These are phyloP conservation scores for Sphaerostilbella broomeana DNA, from an alignment of 2,329 filamentous ascomycete species.

Conservation along the genomic window DNA sequence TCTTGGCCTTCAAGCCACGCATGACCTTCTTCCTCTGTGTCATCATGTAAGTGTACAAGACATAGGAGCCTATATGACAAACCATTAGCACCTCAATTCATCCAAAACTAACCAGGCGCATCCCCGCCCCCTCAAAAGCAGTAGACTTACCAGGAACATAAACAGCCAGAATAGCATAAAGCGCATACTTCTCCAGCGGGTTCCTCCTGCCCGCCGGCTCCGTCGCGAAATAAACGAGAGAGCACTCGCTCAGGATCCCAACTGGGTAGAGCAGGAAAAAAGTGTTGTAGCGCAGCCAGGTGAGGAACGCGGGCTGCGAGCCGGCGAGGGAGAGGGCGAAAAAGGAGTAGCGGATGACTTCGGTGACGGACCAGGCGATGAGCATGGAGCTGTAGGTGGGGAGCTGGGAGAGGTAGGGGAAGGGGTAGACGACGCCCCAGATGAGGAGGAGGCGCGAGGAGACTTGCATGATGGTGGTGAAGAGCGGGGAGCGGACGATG, in stretches of 20 bases:
- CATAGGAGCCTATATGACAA: constrained; percentile 57
- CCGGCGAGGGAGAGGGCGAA: constrained; percentile 69
- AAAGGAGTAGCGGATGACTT: constrained; percentile 89
- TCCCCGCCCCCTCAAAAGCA: neutral
- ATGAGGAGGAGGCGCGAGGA: constrained; percentile 80
- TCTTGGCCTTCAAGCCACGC: constrained; percentile 49
- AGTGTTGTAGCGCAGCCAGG: constrained; percentile 84
- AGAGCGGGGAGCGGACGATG: constrained; percentile 75
- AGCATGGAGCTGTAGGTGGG: constrained; percentile 71
- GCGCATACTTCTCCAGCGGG: constrained; percentile 47
- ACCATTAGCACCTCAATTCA: neutral
- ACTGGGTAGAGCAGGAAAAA: constrained; percentile 91
- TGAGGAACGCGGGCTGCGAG: constrained; percentile 56
- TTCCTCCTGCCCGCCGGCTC: constrained; percentile 46
- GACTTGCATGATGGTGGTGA: constrained; percentile 88
- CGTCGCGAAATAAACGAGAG: constrained; percentile 66
- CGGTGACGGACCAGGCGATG: constrained; percentile 80
- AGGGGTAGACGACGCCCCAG: constrained; percentile 73
- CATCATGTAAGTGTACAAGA: constrained; percentile 94
- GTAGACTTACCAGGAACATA: constrained; percentile 69
- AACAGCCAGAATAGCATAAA: constrained; percentile 60
- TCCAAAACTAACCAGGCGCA: neutral
- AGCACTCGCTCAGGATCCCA: constrained; percentile 82
- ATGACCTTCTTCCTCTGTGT: constrained; percentile 76
- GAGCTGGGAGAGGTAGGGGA: constrained; percentile 57